phyloP scores from a whole-genome alignment of 495 filamentous ascomycete genomes.

The Lasiosphaeris hirsuta region DNA sequence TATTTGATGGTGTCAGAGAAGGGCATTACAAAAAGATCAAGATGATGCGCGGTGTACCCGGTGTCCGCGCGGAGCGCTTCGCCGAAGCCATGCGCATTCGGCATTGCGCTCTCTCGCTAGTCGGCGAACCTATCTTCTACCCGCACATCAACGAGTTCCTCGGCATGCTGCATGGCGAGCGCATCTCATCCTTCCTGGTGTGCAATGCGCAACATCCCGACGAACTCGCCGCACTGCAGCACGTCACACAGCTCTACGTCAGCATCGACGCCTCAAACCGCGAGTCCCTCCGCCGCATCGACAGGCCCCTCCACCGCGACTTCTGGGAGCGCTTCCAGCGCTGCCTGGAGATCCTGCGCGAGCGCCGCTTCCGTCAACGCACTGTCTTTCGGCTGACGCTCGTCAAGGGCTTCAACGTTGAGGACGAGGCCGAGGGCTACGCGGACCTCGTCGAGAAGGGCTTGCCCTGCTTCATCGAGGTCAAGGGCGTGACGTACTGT shows the following conservation, averaged over 20 bases:
- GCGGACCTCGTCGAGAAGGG: slow-evolving; percentile 81
- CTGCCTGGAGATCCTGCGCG: slow-evolving; percentile 84
- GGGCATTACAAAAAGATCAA: slow-evolving; percentile 97
- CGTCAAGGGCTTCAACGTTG: slow-evolving; percentile 94
- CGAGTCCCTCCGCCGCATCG: slow-evolving; percentile 82
- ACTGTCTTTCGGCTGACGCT: slow-evolving; percentile 95
- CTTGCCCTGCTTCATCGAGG: slow-evolving; percentile 84
- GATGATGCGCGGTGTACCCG: slow-evolving; percentile 89
- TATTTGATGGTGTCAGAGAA: slow-evolving; percentile 84
- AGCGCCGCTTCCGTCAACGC: slow-evolving; percentile 74
- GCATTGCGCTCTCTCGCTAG: slow-evolving; percentile 86
- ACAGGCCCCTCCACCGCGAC: slow-evolving; percentile 88
- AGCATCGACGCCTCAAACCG: slow-evolving; percentile 90
- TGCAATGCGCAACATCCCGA: slow-evolving; percentile 98
- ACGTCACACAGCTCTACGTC: slow-evolving; percentile 92
- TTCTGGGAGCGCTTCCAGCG: slow-evolving; percentile 94
- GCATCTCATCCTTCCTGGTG: slow-evolving; percentile 90
- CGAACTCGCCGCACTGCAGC: slow-evolving; percentile 73
- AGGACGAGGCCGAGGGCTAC: slow-evolving; percentile 87
- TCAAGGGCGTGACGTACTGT: slow-evolving; percentile 97
- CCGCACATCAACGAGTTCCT: slow-evolving; percentile 93
- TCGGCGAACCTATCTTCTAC: slow-evolving; percentile 97
- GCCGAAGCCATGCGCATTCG: slow-evolving; percentile 88
- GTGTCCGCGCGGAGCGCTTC: slow-evolving; percentile 86
- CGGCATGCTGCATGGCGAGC: slow-evolving; percentile 73